Conservation (phyloP, 2,329 filamentous ascomycete species). For the Ceratocystis lukuohia region DNA sequence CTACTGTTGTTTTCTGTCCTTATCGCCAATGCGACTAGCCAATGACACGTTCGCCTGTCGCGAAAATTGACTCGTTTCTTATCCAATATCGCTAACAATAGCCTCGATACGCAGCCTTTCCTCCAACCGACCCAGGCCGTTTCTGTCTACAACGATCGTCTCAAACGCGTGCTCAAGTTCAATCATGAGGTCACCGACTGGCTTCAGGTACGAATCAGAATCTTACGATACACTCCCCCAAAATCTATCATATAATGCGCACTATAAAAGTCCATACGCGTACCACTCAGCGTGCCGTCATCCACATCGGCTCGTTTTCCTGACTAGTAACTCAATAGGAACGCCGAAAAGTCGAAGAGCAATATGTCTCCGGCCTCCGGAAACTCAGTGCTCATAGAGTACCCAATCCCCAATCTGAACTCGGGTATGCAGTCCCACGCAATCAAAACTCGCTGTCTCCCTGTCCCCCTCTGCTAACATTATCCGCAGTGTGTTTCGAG, state of each 20-base stretch:
- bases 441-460: not conserved
- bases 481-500: slow-evolving; percentile 61
- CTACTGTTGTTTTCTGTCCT: not conserved
- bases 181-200: slow-evolving; percentile 92
- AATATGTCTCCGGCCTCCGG: slow-evolving; percentile 68
- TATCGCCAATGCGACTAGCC: not conserved
- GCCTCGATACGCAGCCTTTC: slow-evolving; percentile 44
- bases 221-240: not conserved
- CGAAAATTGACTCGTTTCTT: not conserved
- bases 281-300: not conserved
- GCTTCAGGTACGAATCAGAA: slow-evolving; percentile 59
- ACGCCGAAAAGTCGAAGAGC: slow-evolving; percentile 79
- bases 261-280: not conserved
- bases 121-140: slow-evolving; percentile 75
- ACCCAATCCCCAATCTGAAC: slow-evolving; percentile 61
- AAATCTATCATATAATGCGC: not conserved
- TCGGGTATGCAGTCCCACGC: slow-evolving; percentile 53
- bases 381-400: slow-evolving; percentile 65
- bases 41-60: not conserved
- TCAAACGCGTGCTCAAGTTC: slow-evolving; percentile 72
- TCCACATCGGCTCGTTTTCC: not conserved
- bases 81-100: not conserved
- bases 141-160: slow-evolving; percentile 67
- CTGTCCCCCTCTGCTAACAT: not conserved
- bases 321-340: slow-evolving; percentile 45